Percentiles rank a stretch among this genome's conserved stretches.
phyloP scores from a whole-genome alignment of 75 land plant species.

The Azolla pinnata region DNA sequence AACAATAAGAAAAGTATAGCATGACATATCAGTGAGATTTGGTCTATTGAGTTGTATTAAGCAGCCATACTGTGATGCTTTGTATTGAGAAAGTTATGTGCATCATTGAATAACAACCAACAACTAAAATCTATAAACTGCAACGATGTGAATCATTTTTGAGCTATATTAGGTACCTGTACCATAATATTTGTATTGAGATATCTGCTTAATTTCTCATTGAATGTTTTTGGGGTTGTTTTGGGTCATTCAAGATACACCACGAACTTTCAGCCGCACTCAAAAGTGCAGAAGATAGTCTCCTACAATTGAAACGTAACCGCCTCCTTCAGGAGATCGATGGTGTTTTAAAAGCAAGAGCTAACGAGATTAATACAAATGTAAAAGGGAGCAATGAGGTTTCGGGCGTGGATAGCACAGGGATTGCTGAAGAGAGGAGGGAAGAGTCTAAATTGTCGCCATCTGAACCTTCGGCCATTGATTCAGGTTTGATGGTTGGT shows the following conservation, averaged over 20 bases:
- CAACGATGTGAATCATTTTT: slow-evolving; percentile 17
- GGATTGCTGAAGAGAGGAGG: too few species aligned
- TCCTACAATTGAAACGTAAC: slow-evolving; percentile 64
- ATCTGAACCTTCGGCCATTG: too few species aligned
- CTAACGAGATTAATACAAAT: not conserved
- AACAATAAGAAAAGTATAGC: too few species aligned
- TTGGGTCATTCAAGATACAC: too few species aligned
- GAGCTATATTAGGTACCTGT: not conserved
- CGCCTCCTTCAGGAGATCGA: slow-evolving; percentile 60
- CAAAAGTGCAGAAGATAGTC: slow-evolving; percentile 82
- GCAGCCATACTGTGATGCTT: too few species aligned
- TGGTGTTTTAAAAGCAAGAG: slow-evolving; percentile 6
- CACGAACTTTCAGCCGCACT: slow-evolving; percentile 72
- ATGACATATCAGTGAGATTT: too few species aligned
- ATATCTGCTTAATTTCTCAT: not conserved
- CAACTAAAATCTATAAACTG: too few species aligned
- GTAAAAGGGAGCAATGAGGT: slow-evolving; percentile 21
- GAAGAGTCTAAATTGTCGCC: too few species aligned
- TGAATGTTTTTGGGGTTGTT: slow-evolving; percentile 1
- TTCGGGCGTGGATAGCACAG: slow-evolving; percentile 19
- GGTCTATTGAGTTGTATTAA: too few species aligned
- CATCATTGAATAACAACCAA: too few species aligned
- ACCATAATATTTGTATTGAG: not conserved
- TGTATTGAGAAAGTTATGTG: too few species aligned
- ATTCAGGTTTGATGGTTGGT: slow-evolving; percentile 37